Base-by-base conservation (phyloP, 2,329 filamentous ascomycete species). In the Ceratocystis colombiana region DNA sequence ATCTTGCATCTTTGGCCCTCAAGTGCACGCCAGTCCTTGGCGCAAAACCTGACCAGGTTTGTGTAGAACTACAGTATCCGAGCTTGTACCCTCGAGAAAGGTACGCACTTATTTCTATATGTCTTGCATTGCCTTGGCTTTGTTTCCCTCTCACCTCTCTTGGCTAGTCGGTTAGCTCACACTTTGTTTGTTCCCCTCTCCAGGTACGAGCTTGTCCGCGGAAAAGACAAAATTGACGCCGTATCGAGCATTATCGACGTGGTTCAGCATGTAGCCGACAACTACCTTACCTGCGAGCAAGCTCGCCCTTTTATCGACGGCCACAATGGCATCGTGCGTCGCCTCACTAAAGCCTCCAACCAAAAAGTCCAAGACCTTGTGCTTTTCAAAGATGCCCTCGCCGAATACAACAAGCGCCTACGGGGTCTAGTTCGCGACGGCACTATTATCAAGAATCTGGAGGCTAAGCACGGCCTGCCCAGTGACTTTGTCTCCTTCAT, bases 41-140 rank as follows among this genome's bases (percentile, higher is more conserved):
- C 48, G 77, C 79, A 2, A 75, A 76, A 61, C 76, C 78, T 61
- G 78, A 84, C 67, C 80, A 84, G 67, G 79, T 85, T 5, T 77
- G 75, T 10, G 83, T 95, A 68, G 79, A 86, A 72, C 77, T 97
- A 70, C 89, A 94, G 74, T 97, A 97, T 75, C 93, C 94, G 8
- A 92, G 89, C 74, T 79, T 81, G 69, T 82, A 84, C 66, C 80
- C 81, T 62, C 82, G 82, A 64, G 89, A 94, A 76, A 84, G 81
- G 85, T 88, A 78, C 45, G 45, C 45, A 48, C 76, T 68, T 17
- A 8, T 22, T 25, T 12, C 15, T 20, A 20, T 20, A 17, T 20
- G n/a, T 48, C n/a, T 6, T 48, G 5, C n/a, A 20, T 48, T 48
- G 15, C 45, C 15, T 48, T 48, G 45, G 5, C 45, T 20, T 48